These are phyloP conservation scores for Parathielavia appendiculata DNA, from an alignment of 495 filamentous ascomycete genomes.

Conservation along the genomic window DNA sequence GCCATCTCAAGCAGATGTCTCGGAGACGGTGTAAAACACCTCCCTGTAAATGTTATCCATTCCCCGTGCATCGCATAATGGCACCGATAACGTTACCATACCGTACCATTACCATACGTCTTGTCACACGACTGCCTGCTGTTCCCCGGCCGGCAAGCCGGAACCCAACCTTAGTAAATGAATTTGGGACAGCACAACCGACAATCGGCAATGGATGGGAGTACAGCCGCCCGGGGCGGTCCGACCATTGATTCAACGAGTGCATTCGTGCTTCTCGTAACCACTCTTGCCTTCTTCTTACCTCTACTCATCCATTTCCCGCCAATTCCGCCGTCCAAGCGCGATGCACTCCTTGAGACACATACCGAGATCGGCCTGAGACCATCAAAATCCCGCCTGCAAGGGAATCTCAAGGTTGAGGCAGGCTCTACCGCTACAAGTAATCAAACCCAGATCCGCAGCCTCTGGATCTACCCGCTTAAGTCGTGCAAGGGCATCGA, in stretches of 20 bases:
- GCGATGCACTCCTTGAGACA: constrained; percentile 46
- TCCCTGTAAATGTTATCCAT: too few species aligned
- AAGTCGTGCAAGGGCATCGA: constrained; percentile 85
- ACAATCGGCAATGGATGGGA: constrained; percentile 13
- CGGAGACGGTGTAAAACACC: too few species aligned
- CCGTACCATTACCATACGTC: too few species aligned
- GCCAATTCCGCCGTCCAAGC: constrained; percentile 39
- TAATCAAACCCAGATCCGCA: constrained; percentile 52
- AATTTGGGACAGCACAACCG: not conserved
- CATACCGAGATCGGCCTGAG: constrained; percentile 38
- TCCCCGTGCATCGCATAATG: too few species aligned
- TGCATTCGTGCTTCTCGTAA: constrained; percentile 41
- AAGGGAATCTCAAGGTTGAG: constrained; percentile 4
- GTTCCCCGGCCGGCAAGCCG: too few species aligned
- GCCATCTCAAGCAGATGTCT: too few species aligned
- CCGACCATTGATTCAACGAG: constrained; percentile 25
- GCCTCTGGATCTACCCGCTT: constrained; percentile 80
- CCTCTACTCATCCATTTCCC: constrained; percentile 46
- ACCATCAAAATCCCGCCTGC: constrained; percentile 38
- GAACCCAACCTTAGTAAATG: too few species aligned
- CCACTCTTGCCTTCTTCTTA: constrained; percentile 44
- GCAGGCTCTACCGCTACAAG: too few species aligned
- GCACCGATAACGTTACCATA: too few species aligned
- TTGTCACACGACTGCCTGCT: not conserved
- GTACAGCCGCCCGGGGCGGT: constrained; percentile 18